Evolutionary conservation across 2,329 filamentous ascomycete species (phyloP), one percentile per base, ranked within the genome.

Genomic region (Aspergillus floridensis): DNA sequence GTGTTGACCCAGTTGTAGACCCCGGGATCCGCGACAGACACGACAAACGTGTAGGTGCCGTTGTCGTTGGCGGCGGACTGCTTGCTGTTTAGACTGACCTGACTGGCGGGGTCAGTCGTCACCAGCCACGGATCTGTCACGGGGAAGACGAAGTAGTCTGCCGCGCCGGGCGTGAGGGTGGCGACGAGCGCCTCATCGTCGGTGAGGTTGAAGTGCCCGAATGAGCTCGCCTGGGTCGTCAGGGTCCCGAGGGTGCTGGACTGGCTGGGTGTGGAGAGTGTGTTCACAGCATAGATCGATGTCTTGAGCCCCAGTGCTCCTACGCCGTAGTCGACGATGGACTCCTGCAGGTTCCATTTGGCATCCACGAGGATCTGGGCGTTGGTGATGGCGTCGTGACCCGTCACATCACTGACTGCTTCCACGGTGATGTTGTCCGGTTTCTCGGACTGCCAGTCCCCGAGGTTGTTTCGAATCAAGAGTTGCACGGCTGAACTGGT

Each of bases 391-490:
- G 53, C 16, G 44, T 21, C n/a, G 14, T 46, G 26, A 26, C 29
- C 26, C 0, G 53, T 48, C 22, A 31, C 24, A 10, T 48, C 41
- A 22, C 35, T 46, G 0, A 48, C 24, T 5, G 21, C 16, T 10
- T 44, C 24, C 21, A 56, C 53, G 41, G 53, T 31, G 29, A 56
- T 32, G 16, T 38, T 32, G 41, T 56, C 53, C 1, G 53, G 53
- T n/a, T 11, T 49, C 31, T 56, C 12, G 8, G 53, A 19, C 10
- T 2, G 24, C 53, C 41, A 56, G 24, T 56, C 53, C 12, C 53
- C 53, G n/a, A 56, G 41, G 41, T 56, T 56, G 35, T 56, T 56
- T 24, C 53, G 53, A n/a, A 48, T 56, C 14, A 56, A 21, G 22
- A 56, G 41, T 4, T 56, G 53, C 7, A 7, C 31, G 5, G 53